Base-by-base conservation (phyloP, 192 early-diverging fungal genomes). In the Entomortierella parvispora region DNA sequence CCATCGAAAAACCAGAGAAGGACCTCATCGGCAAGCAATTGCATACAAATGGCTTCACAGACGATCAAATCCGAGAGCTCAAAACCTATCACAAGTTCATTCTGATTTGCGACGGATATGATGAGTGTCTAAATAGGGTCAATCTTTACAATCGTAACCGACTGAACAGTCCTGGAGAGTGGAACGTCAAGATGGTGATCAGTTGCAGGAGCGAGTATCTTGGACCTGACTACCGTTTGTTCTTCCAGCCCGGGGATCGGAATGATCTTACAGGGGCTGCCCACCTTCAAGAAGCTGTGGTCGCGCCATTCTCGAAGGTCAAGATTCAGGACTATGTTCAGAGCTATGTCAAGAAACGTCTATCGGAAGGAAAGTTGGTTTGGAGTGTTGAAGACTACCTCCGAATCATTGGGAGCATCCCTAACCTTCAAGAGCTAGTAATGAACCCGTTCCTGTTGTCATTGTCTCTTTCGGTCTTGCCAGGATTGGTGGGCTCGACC, bases 401-500 rank as follows among this genome's bases (percentile, higher is more conserved):
- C 31, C n/a, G 22, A 17, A 56, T 22, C n/a, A 7, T 56, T 29
- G 15, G 4, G n/a, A 56, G 22, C 15, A 34, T 56, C 33, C 54
- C 54, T 20, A 56, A 53, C 53, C 44, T 66, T 23, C 23, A 47
- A 32, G 64, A 56, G 0, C 64, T 66, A 18, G 54, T 66, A 22
- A 56, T 25, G 34, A 66, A 57, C 51, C 64, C 64, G 4, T 66
- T 66, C 31, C 64, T 66, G 43, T 15, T 66, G 53, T 45, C 3
- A 23, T 12, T 66, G 20, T 55, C 54, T 4, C 29, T 66, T 37
- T 7, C 23, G 14, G 52, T 55, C 4, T 32, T 66, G 8, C 64
- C 52, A 23, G 9, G 22, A 22, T 15, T 66, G 3, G 43, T 66
- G 22, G 31, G 56, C 28, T 12, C 44, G 18, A 34, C 8, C 4